Evolutionary conservation across 2,329 filamentous ascomycete genomes (phyloP).

Genomic region (Madurella mycetomatis): DNA sequence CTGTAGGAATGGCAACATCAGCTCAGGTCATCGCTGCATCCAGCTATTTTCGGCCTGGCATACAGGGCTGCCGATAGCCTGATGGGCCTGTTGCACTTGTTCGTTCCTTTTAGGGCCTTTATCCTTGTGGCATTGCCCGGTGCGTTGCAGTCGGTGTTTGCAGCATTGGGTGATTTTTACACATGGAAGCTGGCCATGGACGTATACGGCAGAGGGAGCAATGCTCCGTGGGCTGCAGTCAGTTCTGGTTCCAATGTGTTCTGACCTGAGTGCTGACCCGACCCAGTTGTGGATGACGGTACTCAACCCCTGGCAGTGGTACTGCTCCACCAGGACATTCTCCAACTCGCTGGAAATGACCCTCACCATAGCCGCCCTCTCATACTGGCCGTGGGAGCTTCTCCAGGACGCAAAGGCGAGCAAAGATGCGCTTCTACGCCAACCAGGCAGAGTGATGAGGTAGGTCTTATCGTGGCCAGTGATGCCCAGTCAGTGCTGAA

Average conservation of each 20-base stretch:
- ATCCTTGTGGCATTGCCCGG: constrained; percentile 70
- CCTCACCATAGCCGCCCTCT: constrained; percentile 73
- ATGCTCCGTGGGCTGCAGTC: constrained; percentile 67
- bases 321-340: constrained; percentile 86
- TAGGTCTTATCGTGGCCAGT: constrained; percentile 27
- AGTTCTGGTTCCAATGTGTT: constrained; percentile 30
- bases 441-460: constrained; percentile 18
- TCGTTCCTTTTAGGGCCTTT: constrained; percentile 55
- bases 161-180: constrained; percentile 76
- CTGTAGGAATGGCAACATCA: constrained; percentile 84
- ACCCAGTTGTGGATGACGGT: constrained; percentile 63
- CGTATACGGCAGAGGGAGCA: constrained; percentile 64
- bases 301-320: constrained; percentile 92
- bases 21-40: constrained; percentile 86
- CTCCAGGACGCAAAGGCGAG: constrained; percentile 39
- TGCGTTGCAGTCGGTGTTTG: constrained; percentile 69
- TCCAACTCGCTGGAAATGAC: constrained; percentile 94
- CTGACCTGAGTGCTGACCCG: not conserved
- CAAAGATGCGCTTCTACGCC: constrained; percentile 37
- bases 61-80: constrained; percentile 62
- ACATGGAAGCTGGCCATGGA: constrained; percentile 77
- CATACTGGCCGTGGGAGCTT: constrained; percentile 82
- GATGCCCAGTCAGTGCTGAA: not conserved
- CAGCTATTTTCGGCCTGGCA: constrained; percentile 72
- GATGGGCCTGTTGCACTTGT: constrained; percentile 50